Evolutionary conservation across 2,329 filamentous ascomycete genomes (phyloP), one percentile per base, ranked within the genome.

Genomic region (Botryotinia globosa): DNA sequence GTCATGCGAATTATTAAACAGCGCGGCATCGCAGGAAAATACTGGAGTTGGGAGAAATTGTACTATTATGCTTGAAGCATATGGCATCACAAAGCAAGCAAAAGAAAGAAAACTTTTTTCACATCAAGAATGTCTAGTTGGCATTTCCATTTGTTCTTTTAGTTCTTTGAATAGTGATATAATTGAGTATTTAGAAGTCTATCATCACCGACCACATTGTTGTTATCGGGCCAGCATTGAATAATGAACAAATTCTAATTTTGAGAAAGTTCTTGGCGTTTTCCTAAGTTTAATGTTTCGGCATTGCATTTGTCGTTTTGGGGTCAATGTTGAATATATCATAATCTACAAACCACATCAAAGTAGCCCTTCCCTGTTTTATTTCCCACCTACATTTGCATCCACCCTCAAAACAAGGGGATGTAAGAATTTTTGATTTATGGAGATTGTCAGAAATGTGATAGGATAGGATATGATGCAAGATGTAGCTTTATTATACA

Each of bases 31-130:
- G 18, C 48, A 12, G 65, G 48, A 32, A 56, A 56, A 56, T 22
- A 42, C 25, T 42, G 65, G 65, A 67, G 65, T 67, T 67, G n/a
- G 65, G 65, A 67, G 34, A 56, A 56, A 42, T 32, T 67, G 65
- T 56, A 67, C n/a, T 32, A 32, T 42, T 32, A 56, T 25, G 16
- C 20, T 56, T 32, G 48, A 67, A 39, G 3, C n/a, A 54, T 54
- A 65, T 4, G 32, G 7, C 5, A 48, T 48, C 44, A 48, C 14
- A 37, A 65, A 34, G 32, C 25, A 65, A 65, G 42, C 29, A 29
- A 48, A 37, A 65, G 42, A 48, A 65, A n/a, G 20, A 45, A 48
- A 34, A 9, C 10, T 32, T 48, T 65, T 34, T 65, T 34, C 20
- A 48, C 29, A 25, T 6, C 29, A 48, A 34, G 29, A 48, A 65